phyloP scores from a whole-genome alignment of 2,329 filamentous ascomycete species.

The Rhynchosporium agropyri region DNA sequence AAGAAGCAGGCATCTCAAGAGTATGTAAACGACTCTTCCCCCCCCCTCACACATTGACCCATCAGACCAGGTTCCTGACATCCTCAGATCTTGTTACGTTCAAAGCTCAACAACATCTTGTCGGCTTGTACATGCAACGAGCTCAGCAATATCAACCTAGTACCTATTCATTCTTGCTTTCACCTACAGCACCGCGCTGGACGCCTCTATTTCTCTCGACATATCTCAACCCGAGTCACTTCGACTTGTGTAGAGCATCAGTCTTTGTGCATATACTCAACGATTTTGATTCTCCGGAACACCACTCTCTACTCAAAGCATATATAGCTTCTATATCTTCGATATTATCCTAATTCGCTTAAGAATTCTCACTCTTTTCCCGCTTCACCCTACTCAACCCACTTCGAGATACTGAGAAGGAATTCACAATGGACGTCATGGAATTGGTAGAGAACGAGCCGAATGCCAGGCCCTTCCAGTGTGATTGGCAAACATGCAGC shows the following conservation, averaged over 20 bases:
- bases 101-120: slow-evolving; percentile 22
- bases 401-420: slow-evolving; percentile 1
- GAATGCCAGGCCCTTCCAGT: slow-evolving; percentile 63
- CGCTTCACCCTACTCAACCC: background rate
- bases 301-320: slow-evolving; percentile 17
- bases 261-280: slow-evolving; percentile 16
- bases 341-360: slow-evolving; percentile 11
- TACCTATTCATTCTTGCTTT: slow-evolving; percentile 16
- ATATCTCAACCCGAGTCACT: slow-evolving; percentile 15
- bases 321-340: background rate
- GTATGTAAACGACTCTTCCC: slow-evolving; percentile 39
- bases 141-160: slow-evolving; percentile 14
- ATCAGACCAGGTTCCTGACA: slow-evolving; percentile 34
- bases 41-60: slow-evolving; percentile 27
- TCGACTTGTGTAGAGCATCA: slow-evolving; percentile 25
- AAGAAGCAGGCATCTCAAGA: slow-evolving; percentile 31
- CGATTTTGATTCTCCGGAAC: slow-evolving; percentile 11
- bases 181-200: slow-evolving; percentile 35
- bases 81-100: slow-evolving; percentile 32
- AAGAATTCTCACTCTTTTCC: background rate
- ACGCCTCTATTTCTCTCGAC: slow-evolving; percentile 28
- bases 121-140: slow-evolving; percentile 16
- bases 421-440: slow-evolving; percentile 59
- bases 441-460: slow-evolving; percentile 67
- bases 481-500: slow-evolving; percentile 63